Percentiles rank a stretch among this genome's conserved stretches.
These are phyloP conservation scores for Venturia aucupariae DNA, from an alignment of 2,329 filamentous ascomycete species.

Conservation along the genomic window DNA sequence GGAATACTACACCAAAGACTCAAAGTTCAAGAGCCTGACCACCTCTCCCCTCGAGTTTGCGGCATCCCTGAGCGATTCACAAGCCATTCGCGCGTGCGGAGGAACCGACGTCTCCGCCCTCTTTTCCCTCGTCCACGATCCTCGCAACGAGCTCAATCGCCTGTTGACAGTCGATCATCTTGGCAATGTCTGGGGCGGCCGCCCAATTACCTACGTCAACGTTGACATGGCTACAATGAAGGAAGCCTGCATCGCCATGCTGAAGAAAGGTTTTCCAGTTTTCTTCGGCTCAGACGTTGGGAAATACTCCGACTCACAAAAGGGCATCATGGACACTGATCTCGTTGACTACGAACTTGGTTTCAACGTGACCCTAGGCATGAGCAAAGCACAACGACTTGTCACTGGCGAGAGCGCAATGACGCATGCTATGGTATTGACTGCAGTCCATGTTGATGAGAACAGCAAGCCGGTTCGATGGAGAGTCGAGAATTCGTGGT, in stretches of 20 bases:
- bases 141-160: conserved; percentile 62
- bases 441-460: conserved; percentile 68
- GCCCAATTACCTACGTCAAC: conserved; percentile 72
- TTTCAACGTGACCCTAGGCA: conserved; percentile 65
- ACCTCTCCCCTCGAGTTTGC: conserved; percentile 65
- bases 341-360: conserved; percentile 73
- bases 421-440: conserved; percentile 91
- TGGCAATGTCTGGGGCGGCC: conserved; percentile 71
- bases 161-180: conserved; percentile 69
- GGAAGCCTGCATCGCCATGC: conserved; percentile 63
- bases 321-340: conserved; percentile 71
- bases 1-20: conserved; percentile 65
- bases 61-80: conserved; percentile 53
- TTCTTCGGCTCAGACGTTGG: conserved; percentile 89
- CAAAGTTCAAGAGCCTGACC: conserved; percentile 52
- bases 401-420: conserved; percentile 67
- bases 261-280: conserved; percentile 66
- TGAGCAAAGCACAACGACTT: conserved; percentile 69
- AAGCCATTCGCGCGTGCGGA: conserved; percentile 47
- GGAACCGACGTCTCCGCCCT: conserved; percentile 55
- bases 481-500: conserved; percentile 86
- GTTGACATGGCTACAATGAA: conserved; percentile 68
- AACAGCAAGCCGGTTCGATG: conserved; percentile 61
- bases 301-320: conserved; percentile 59
- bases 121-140: conserved; percentile 79